Conservation (phyloP, 2,329 filamentous ascomycete genomes). For the Botrytis porri region DNA sequence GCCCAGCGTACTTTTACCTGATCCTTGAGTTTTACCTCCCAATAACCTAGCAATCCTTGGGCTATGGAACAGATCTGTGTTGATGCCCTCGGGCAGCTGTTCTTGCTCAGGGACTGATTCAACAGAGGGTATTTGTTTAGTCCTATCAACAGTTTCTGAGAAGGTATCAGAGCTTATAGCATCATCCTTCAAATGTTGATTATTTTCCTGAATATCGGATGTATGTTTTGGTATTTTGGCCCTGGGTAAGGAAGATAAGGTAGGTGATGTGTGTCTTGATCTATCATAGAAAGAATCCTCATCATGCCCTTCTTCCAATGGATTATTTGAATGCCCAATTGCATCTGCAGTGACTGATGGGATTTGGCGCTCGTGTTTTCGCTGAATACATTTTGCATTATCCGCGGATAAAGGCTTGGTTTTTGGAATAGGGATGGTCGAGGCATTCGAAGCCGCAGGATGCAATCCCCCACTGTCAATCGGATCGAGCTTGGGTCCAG, state of each 20-base stretch:
- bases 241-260: slow-evolving; percentile 51
- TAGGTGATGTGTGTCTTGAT: slow-evolving; percentile 45
- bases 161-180: slow-evolving; percentile 35
- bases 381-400: slow-evolving; percentile 46
- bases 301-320: slow-evolving; percentile 38
- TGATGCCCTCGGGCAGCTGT: slow-evolving; percentile 54
- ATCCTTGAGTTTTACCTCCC: slow-evolving; percentile 43
- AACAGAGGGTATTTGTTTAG: slow-evolving; percentile 21
- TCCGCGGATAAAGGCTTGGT: slow-evolving; percentile 39
- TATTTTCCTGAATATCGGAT: slow-evolving; percentile 38
- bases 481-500: slow-evolving; percentile 40
- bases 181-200: slow-evolving; percentile 24
- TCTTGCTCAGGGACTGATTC: slow-evolving; percentile 41
- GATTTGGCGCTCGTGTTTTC: slow-evolving; percentile 50
- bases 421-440: slow-evolving; percentile 43
- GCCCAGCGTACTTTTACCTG: slow-evolving; percentile 30
- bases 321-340: slow-evolving; percentile 32
- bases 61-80: slow-evolving; percentile 61
- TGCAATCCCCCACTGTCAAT: slow-evolving; percentile 35
- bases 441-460: slow-evolving; percentile 41
- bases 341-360: slow-evolving; percentile 49
- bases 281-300: slow-evolving; percentile 56
- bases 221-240: slow-evolving; percentile 53
- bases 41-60: slow-evolving; percentile 55
- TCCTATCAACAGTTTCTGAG: slow-evolving; percentile 36